Evolutionary conservation across 73 alveolate genomes (phyloP).

Genomic region (Effrenium voratum): DNA sequence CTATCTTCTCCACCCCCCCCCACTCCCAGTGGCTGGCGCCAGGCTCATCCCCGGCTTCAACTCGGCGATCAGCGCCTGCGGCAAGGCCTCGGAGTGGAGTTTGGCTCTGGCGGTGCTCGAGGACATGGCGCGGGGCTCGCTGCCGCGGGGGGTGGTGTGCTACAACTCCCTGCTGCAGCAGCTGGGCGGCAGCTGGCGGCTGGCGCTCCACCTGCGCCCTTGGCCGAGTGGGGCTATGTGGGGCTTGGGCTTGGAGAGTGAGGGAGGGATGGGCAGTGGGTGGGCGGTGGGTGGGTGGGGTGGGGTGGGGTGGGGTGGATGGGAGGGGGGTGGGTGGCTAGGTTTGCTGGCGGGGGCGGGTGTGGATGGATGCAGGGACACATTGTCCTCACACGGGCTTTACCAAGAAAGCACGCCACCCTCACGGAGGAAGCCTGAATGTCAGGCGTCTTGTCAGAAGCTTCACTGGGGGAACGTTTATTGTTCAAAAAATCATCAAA

Average conservation of each 20-base stretch:
- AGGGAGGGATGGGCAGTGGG: not conserved
- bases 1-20: too few species aligned
- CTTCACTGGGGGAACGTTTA: too few species aligned
- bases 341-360: too few species aligned
- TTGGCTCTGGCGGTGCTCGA: not conserved
- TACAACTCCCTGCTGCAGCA: slow-evolving; percentile 53
- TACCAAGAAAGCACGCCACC: too few species aligned
- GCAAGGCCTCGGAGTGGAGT: not conserved
- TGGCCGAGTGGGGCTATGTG: not conserved
- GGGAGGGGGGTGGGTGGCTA: too few species aligned
- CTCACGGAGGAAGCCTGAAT: too few species aligned
- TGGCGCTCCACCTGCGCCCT: not conserved
- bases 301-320: too few species aligned
- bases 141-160: not conserved
- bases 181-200: slow-evolving; percentile 24
- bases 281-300: too few species aligned
- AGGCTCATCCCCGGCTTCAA: slow-evolving; percentile 37
- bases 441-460: too few species aligned
- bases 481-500: too few species aligned
- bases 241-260: not conserved
- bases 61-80: slow-evolving; percentile 67
- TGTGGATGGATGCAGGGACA: too few species aligned
- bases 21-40: not conserved
- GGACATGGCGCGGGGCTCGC: not conserved
- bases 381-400: too few species aligned